Conservation (phyloP, 225 moss, liverwort and hornwort species). For the Pseudoscleropodium purum region DNA sequence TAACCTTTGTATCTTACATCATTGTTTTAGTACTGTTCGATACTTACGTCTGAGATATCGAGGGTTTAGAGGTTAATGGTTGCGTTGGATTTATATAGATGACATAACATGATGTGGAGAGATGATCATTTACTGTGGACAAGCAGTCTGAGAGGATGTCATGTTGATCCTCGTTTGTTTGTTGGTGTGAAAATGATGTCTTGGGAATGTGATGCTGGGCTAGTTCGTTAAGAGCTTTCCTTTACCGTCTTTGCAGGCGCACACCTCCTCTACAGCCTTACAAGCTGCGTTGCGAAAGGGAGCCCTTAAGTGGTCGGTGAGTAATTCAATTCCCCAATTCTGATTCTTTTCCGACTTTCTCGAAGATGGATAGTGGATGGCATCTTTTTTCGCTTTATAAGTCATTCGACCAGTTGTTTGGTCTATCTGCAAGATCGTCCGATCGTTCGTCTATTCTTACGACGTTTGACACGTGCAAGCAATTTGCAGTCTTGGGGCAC, state of each 20-base stretch:
- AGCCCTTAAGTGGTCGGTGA: slow-evolving; percentile 68
- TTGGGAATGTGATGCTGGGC: not conserved
- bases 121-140: not conserved
- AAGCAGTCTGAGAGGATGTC: not conserved
- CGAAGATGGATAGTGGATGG: not conserved
- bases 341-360: not conserved
- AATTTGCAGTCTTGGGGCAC: slow-evolving; percentile 68
- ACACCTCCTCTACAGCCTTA: slow-evolving; percentile 56
- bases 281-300: slow-evolving; percentile 87
- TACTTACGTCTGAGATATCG: not conserved
- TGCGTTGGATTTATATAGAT: not conserved
- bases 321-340: not conserved
- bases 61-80: not conserved
- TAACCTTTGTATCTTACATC: not conserved
- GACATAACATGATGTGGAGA: not conserved
- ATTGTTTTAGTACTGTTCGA: not conserved
- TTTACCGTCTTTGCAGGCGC: slow-evolving; percentile 30
- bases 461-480: not conserved
- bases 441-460: not conserved
- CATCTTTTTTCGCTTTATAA: not conserved
- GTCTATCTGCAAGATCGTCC: not conserved
- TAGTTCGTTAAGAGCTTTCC: not conserved
- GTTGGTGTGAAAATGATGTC: not conserved
- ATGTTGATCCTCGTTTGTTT: not conserved
- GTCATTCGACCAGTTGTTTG: not conserved